Evolutionary conservation across 768 basidiomycete genomes (phyloP).

Genomic region (Tephrocybe sp.): DNA sequence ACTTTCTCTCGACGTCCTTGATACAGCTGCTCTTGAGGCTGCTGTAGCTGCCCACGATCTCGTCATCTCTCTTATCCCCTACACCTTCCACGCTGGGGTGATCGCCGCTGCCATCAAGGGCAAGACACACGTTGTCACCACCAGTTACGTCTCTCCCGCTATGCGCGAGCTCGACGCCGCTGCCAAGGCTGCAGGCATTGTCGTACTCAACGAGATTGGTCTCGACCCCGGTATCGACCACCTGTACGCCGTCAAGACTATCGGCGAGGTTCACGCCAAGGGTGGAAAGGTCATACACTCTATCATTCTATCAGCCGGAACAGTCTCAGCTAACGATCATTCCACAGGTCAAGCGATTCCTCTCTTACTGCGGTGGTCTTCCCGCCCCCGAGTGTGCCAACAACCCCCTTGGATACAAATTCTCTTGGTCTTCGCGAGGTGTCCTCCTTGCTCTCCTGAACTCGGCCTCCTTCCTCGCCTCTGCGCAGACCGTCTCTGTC

Average conservation of each 20-base stretch:
- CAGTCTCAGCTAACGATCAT: not conserved
- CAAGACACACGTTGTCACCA: constrained; percentile 94
- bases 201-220: constrained; percentile 97
- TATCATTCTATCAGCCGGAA: not conserved
- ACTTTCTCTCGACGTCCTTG: constrained; percentile 79
- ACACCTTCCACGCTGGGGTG: constrained; percentile 85
- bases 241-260: constrained; percentile 91
- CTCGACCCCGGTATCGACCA: constrained; percentile 96
- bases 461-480: constrained; percentile 75
- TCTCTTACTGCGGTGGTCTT: constrained; percentile 95
- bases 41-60: constrained; percentile 86
- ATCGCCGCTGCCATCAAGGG: constrained; percentile 89
- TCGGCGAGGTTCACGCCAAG: constrained; percentile 89
- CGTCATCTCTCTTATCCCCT: constrained; percentile 96
- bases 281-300: constrained; percentile 79
- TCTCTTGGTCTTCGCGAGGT: constrained; percentile 97
- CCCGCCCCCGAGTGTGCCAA: constrained; percentile 88
- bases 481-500: constrained; percentile 64
- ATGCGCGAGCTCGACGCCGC: constrained; percentile 85
- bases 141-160: constrained; percentile 89
- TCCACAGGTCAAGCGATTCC: constrained; percentile 79
- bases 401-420: constrained; percentile 98
- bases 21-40: constrained; percentile 70
- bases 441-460: constrained; percentile 95
- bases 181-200: constrained; percentile 84